Base-by-base conservation (phyloP, 1,139 yeast species). In the Suhomyces ambrosiae region DNA sequence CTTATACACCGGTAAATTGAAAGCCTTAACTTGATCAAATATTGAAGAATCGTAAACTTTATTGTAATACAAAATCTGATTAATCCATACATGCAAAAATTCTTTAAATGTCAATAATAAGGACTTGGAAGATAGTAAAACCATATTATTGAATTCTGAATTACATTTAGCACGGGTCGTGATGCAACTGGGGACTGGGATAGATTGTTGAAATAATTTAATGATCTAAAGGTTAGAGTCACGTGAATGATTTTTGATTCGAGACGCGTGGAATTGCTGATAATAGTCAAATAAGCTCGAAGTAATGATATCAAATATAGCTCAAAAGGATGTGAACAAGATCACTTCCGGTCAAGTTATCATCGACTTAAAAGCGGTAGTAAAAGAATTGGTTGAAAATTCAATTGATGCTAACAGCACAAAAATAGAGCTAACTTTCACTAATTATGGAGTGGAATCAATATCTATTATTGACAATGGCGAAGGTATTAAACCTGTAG, bases 301-400 rank as follows among this genome's bases (percentile, higher is more conserved):
- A 12, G n/a, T n/a, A 3, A 35, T 39, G 42, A 39, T 39, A 3
- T 16, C 21, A 12, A 28, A 19, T 12, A 36, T 40, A 14, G 27
- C 37, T 7, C 41, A 39, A 3, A 48, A 53, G 5, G 86, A 84
- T 48, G 72, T 89, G 7, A 88, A 86, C 47, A 71, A 75, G 42
- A 78, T 92, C 40, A 88, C 97, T 0, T 87, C 97, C 0, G 97
- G 97, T 0, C 97, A 92, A 58, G 97, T 92, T 13, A 86, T 92
- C 16, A 77, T 82, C 6, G 96, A 87, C 51, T 62, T 92, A 25
- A 69, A 79, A 0, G 79, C 90, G 1, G 85, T 87, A 0, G 80
- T 85, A 23, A 92, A 92, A 55, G 98, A 92, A 58, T 64, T 90
- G 8, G 71, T 92, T 2, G 98, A 92, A 53, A 92, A 92, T 56